Percentiles rank a stretch among this genome's conserved stretches.
These are phyloP conservation scores for Penicillium nordicum DNA, from an alignment of 2,329 filamentous ascomycete species.

Conservation along the genomic window DNA sequence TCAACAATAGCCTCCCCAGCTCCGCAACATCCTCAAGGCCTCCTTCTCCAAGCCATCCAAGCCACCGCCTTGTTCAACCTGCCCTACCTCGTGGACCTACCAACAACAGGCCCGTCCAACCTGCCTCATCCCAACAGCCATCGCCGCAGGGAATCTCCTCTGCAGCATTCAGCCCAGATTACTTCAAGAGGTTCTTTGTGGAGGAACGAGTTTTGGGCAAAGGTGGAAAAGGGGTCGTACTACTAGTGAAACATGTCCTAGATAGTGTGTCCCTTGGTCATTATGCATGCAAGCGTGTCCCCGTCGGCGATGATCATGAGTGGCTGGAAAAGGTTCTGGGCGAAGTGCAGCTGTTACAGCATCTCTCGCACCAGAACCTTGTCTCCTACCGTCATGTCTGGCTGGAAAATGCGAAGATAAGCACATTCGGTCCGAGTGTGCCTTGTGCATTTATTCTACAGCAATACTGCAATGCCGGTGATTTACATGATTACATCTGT, in stretches of 20 bases:
- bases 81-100: constrained; percentile 47
- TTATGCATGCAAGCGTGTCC: constrained; percentile 95
- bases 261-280: constrained; percentile 84
- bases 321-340: constrained; percentile 94
- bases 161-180: constrained; percentile 84
- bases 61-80: constrained; percentile 47
- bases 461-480: constrained; percentile 93
- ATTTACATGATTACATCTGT: constrained; percentile 84
- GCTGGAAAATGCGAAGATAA: constrained; percentile 84
- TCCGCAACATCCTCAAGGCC: constrained; percentile 45
- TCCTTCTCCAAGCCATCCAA: constrained; percentile 50
- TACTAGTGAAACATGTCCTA: constrained; percentile 88
- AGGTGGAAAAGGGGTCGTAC: constrained; percentile 90
- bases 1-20: constrained; percentile 59
- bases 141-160: constrained; percentile 69
- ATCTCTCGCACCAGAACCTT: constrained; percentile 88
- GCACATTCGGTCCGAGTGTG: constrained; percentile 82
- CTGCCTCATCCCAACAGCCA: constrained; percentile 49
- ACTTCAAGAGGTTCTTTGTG: constrained; percentile 89
- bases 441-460: constrained; percentile 96
- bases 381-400: constrained; percentile 97
- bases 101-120: constrained; percentile 49
- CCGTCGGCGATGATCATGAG: constrained; percentile 87
- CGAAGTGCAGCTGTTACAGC: constrained; percentile 88
- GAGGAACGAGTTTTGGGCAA: constrained; percentile 82